Base-by-base conservation (phyloP, 2,329 filamentous ascomycete species). In the Cordyceps fumosorosea region DNA sequence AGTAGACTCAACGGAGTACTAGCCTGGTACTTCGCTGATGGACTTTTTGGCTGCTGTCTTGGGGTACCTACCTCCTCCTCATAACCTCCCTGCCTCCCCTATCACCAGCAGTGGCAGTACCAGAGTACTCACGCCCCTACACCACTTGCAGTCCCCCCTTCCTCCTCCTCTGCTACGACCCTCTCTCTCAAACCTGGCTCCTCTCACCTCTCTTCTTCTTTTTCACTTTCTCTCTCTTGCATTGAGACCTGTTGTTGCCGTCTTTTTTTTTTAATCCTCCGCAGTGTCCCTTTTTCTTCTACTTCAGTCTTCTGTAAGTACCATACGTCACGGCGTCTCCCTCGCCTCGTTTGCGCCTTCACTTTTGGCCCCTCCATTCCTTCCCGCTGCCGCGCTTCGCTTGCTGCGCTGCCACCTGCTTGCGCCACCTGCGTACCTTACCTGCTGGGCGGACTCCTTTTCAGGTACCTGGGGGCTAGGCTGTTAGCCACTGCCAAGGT, bases 361-460 rank as follows among this genome's bases (percentile, higher is more conserved):
- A 44, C 42, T 22, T 20, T 34, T 52, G 22, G 44, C 20, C 22
- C 34, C 29, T 48, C 48, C 47, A 59, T 52, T 59, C 48, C 56
- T 59, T 59, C 29, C 59, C 40, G 42, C 51, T 24, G 51, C 26
- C 26, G 42, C 58, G 37, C 34, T 40, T 55, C 16, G 16, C 18
- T n/a, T 44, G 58, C 57, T 20, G 56, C 32, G 26, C 58, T 48
- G 48, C 51, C 51, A 53, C 29, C 56, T n/a, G 34, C 29, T 55
- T 62, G 59, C 59, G 59, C 59, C 59, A 62, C 59, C 51, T 62
- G 52, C 59, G n/a, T 47, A 47, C 44, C 44, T 45, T 20, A 14
- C 16, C 42, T 45, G 42, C 42, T n/a, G 40, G 40, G 14, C 40
- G 40, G 18, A 7, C 40, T 44, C 6, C 44, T 47, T 47, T 20